Conservation (phyloP, 352 stramenopile genomes). For the Globisporangium orthogonon region DNA sequence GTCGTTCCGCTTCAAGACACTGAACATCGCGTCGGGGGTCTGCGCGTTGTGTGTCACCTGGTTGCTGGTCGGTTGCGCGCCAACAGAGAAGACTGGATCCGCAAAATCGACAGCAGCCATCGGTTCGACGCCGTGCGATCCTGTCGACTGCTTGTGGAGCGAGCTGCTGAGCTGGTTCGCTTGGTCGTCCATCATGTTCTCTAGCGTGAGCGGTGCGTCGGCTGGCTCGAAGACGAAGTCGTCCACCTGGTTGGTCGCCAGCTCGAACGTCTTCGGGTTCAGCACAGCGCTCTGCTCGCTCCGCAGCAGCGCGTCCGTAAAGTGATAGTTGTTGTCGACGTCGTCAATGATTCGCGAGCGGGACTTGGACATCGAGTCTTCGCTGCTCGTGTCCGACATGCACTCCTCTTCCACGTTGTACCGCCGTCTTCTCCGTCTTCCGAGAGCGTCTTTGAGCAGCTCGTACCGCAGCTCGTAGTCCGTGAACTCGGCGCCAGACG, state of each 20-base stretch:
- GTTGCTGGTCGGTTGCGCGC: slow-evolving; percentile 1
- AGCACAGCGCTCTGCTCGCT: not conserved
- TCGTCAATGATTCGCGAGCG: slow-evolving; percentile 16
- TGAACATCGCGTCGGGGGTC: slow-evolving; percentile 2
- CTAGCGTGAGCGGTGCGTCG: slow-evolving; percentile 2
- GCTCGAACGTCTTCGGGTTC: not conserved
- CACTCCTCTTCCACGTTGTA: slow-evolving; percentile 42
- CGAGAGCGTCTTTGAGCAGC: slow-evolving; percentile 20
- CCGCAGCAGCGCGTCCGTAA: not conserved
- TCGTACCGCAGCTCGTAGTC: slow-evolving; percentile 41
- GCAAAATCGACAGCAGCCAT: too few relatives aligned
- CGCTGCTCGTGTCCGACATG: slow-evolving; percentile 52
- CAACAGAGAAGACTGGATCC: too few relatives aligned
- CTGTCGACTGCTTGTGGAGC: not conserved
- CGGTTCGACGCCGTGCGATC: too few relatives aligned
- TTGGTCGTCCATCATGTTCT: slow-evolving; percentile 8
- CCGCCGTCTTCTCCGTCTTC: slow-evolving; percentile 13
- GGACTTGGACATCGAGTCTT: slow-evolving; percentile 28
- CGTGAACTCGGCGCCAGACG: slow-evolving; percentile 26
- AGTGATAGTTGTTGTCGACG: slow-evolving; percentile 10
- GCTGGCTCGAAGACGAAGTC: not conserved
- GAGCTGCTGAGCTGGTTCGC: slow-evolving; percentile 4
- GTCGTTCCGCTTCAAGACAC: slow-evolving; percentile 7
- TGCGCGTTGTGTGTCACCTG: slow-evolving; percentile 8
- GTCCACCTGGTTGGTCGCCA: slow-evolving; percentile 4